phyloP scores from a whole-genome alignment of 202 grass and related monocot species.

The Eragrostis tef region DNA sequence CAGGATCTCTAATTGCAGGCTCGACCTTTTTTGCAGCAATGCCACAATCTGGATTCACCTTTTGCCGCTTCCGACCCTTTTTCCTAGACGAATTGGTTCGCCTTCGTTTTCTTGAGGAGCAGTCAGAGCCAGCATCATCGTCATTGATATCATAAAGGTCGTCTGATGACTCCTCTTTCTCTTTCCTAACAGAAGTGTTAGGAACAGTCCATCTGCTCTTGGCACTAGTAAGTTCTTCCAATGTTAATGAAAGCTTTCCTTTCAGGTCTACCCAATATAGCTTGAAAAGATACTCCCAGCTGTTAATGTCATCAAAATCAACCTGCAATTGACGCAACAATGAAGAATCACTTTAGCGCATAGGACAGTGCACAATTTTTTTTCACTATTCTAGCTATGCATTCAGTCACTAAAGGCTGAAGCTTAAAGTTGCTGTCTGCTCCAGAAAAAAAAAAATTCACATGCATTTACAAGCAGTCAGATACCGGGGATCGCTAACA shows the following conservation, averaged over 20 bases:
- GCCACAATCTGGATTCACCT: constrained; percentile 31
- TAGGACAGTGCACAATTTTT: constrained; percentile 1
- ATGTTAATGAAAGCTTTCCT: constrained; percentile 77
- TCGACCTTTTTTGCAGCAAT: constrained; percentile 37
- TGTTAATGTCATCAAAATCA: constrained; percentile 94
- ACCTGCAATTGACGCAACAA: constrained; percentile 60
- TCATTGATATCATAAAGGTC: constrained; percentile 86
- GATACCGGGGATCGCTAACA: neutral
- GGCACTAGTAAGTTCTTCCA: constrained; percentile 84
- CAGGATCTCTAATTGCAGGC: constrained; percentile 36
- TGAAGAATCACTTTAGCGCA: neutral
- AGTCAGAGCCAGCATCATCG: constrained; percentile 79
- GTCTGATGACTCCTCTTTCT: constrained; percentile 81
- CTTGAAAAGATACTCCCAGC: constrained; percentile 99
- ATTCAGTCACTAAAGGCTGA: neutral
- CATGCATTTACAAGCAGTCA: neutral
- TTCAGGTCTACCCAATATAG: constrained; percentile 92
- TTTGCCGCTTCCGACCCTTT: constrained; percentile 56
- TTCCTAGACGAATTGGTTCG: constrained; percentile 60
- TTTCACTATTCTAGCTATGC: neutral
- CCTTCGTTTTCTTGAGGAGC: constrained; percentile 62
- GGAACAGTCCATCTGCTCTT: constrained; percentile 73
- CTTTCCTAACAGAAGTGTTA: constrained; percentile 53
- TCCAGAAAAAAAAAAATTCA: neutral
- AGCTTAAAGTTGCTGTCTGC: neutral